Evolutionary conservation across 2,329 filamentous ascomycete genomes (phyloP).

Genomic region (Cladophialophora psammophila): DNA sequence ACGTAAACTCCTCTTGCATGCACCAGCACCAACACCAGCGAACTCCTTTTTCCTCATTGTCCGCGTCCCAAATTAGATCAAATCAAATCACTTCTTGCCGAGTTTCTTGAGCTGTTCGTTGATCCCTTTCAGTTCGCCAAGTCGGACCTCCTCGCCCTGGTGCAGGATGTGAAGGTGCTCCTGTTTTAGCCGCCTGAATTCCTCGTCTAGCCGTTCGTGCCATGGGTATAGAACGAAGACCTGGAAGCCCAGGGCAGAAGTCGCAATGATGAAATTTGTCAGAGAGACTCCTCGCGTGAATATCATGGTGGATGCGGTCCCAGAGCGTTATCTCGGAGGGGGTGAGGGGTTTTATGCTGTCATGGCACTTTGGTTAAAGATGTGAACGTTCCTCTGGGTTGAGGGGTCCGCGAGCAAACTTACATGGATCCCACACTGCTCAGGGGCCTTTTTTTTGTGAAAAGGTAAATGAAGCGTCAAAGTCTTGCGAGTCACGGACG

Average conservation of each 20-base stretch:
- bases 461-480: slow-evolving; percentile 3
- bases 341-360: background rate
- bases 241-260: slow-evolving; percentile 71
- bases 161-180: slow-evolving; percentile 58
- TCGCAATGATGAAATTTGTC: slow-evolving; percentile 71
- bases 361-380: background rate
- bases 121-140: slow-evolving; percentile 31
- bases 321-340: background rate
- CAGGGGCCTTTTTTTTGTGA: background rate
- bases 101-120: slow-evolving; percentile 29
- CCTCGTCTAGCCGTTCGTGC: slow-evolving; percentile 70
- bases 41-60: background rate
- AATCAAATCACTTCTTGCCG: slow-evolving; percentile 2
- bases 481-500: slow-evolving; percentile 1
- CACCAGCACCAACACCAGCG: no score
- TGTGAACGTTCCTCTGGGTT: background rate
- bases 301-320: slow-evolving; percentile 45
- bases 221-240: slow-evolving; percentile 75
- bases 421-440: background rate
- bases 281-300: slow-evolving; percentile 63
- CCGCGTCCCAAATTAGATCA: background rate
- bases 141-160: slow-evolving; percentile 32
- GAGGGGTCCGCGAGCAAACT: background rate
- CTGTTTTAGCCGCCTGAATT: slow-evolving; percentile 65
- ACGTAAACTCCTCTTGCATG: no score